Conservation (phyloP, 441 rosid species). For the Francoa sonchifolia region DNA sequence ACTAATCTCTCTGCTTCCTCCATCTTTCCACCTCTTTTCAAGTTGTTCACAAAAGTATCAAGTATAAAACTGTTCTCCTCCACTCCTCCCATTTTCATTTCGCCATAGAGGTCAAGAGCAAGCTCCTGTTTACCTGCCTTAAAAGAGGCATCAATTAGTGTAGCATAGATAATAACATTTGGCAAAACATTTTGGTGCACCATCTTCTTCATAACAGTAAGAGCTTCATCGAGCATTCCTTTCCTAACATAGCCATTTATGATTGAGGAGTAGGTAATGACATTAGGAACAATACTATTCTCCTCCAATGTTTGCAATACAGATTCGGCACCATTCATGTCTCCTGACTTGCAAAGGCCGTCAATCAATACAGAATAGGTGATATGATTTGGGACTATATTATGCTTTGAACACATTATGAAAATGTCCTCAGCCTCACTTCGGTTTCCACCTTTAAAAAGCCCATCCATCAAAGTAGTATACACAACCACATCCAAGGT, state of each 20-base stretch:
- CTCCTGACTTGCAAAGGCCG: slow-evolving; percentile 63
- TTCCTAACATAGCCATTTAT: slow-evolving; percentile 60
- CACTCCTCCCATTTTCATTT: slow-evolving; percentile 52
- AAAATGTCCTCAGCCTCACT: slow-evolving; percentile 57
- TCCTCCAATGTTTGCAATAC: slow-evolving; percentile 50
- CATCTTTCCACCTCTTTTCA: slow-evolving; percentile 49
- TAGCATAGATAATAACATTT: slow-evolving; percentile 40
- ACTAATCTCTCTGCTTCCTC: slow-evolving; percentile 43
- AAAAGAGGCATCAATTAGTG: slow-evolving; percentile 62
- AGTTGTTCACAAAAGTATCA: slow-evolving; percentile 55
- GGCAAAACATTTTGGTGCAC: slow-evolving; percentile 34
- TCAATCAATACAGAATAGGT: slow-evolving; percentile 65
- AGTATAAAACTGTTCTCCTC: slow-evolving; percentile 46
- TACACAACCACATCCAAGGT: slow-evolving; percentile 63
- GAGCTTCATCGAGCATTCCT: slow-evolving; percentile 66
- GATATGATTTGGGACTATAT: slow-evolving; percentile 38
- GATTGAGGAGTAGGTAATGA: slow-evolving; percentile 52
- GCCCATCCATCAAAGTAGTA: slow-evolving; percentile 71
- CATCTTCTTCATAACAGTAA: slow-evolving; percentile 46
- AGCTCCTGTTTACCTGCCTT: slow-evolving; percentile 46
- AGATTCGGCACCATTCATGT: slow-evolving; percentile 41
- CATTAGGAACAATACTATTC: slow-evolving; percentile 37
- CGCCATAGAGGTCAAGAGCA: slow-evolving; percentile 48
- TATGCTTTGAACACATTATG: slow-evolving; percentile 29
- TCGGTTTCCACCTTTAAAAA: slow-evolving; percentile 51